These are phyloP conservation scores for Pseudocercospora fijiensis DNA, from an alignment of 2,329 filamentous ascomycete species.

Conservation along the genomic window DNA sequence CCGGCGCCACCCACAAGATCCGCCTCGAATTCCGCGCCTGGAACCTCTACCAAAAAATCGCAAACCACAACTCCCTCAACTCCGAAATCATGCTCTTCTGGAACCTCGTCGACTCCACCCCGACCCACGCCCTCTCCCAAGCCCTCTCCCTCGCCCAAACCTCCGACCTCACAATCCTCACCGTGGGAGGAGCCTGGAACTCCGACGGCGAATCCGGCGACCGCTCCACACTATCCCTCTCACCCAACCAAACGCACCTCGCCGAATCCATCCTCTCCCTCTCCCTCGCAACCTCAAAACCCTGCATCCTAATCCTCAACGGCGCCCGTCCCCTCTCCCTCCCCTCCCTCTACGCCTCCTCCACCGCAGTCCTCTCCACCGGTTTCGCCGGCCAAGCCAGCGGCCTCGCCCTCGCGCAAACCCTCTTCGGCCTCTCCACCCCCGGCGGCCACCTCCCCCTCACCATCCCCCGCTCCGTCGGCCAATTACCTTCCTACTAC, in stretches of 20 bases:
- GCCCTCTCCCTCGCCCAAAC: constrained; percentile 9
- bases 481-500: constrained; percentile 22
- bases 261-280: constrained; percentile 10
- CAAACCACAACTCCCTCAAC: constrained; percentile 21
- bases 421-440: constrained; percentile 18
- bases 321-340: constrained; percentile 22
- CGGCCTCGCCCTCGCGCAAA: constrained; percentile 18
- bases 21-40: constrained; percentile 21
- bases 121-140: constrained; percentile 13
- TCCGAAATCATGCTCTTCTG: constrained; percentile 23
- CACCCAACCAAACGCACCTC: constrained; percentile 20
- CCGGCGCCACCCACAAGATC: constrained; percentile 19
- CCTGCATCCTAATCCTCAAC: constrained; percentile 16
- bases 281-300: constrained; percentile 11
- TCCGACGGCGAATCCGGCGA: constrained; percentile 23
- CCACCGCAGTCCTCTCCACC: constrained; percentile 15
- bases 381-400: constrained; percentile 19
- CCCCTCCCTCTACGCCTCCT: constrained; percentile 18
- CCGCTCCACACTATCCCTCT: constrained; percentile 18
- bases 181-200: constrained; percentile 19
- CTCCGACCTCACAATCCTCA: constrained; percentile 16
- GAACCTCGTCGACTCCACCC: constrained; percentile 20
- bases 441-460: constrained; percentile 17
- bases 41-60: constrained; percentile 24
- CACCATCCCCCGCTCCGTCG: constrained; percentile 15